Base-by-base conservation (phyloP, 2,329 filamentous ascomycete genomes). In the Orbilia javanica region DNA sequence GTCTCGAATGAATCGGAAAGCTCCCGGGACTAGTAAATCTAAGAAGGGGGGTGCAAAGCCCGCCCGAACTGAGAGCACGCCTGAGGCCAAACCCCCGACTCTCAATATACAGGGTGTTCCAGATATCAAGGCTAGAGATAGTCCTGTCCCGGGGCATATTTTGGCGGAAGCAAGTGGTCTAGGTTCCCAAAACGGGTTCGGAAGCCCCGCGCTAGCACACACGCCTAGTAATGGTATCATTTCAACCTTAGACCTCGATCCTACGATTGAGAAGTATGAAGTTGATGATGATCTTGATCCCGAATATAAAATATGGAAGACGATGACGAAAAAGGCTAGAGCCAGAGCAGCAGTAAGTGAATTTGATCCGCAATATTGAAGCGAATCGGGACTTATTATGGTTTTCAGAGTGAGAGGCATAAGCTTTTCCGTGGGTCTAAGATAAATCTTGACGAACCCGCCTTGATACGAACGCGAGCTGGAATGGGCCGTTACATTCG, bases 271-370 rank as follows among this genome's bases (percentile, higher is more conserved):
- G n/a, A 78, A 78, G 29, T 92, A 96, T 81, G 93, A 97, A 81
- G 88, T 89, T 11, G 93, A 93, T 80, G 90, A 96, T 81, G 94
- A 98, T 81, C 94, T 79, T 39, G 81, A 82, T 79, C 86, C 88
- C 1, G 95, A 97, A 83, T 97, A 96, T 85, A 97, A 96, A 83
- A 92, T 96, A 39, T 99, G 96, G 96, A 99, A 98, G 85, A 95
- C 98, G 84, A 93, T 97, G 46, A 99, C 96, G 1, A 98, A 98
- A 85, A 97, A 96, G 83, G 94, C 97, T 82, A 91, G 96, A 79
- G 96, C 96, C 3, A 79, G 81, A 65, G 75, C 79, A 27, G 81
- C 80, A 18, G 81, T 82, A 80, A 79, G 80, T 81, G 57, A 36
- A 20, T 29, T 60, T 55, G 53, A 44, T 48, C 18, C 11, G n/a